Conservation (phyloP, 306 rosid species). For the Inga leiocalycina region DNA sequence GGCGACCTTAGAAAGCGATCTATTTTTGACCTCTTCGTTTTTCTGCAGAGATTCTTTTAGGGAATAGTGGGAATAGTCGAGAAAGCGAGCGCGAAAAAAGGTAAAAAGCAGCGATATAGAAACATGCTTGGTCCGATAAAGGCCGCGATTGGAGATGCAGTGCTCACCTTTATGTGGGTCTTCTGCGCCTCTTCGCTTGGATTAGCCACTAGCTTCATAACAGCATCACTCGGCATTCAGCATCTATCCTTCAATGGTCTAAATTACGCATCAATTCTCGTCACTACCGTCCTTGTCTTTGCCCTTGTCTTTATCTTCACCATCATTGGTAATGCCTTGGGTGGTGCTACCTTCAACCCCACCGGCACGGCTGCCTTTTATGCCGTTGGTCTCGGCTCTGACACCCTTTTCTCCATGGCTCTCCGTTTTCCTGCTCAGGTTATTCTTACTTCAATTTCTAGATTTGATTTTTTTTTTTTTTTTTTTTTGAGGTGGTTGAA, state of each 20-base stretch:
- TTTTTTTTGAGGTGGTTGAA: background rate
- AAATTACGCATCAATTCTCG: constrained; percentile 39
- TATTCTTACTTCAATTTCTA: background rate
- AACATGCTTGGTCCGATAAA: constrained; percentile 53
- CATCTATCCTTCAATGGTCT: constrained; percentile 34
- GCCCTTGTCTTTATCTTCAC: constrained; percentile 55
- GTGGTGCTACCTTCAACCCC: constrained; percentile 94
- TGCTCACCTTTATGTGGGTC: constrained; percentile 70
- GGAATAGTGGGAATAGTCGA: background rate
- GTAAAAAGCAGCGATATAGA: background rate
- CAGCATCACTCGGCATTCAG: constrained; percentile 41
- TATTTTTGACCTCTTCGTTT: background rate
- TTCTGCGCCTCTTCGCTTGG: constrained; percentile 67
- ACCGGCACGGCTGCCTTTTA: constrained; percentile 77
- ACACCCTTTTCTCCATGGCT: constrained; percentile 85
- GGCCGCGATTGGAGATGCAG: constrained; percentile 70
- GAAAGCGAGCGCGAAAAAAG: background rate
- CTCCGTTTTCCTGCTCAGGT: constrained; percentile 97
- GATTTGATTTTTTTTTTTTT: background rate
- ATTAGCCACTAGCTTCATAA: constrained; percentile 39
- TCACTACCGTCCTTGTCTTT: constrained; percentile 63
- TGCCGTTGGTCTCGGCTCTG: constrained; percentile 75
- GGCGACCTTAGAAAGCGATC: background rate
- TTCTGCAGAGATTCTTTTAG: constrained; percentile 3
- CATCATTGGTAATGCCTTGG: constrained; percentile 60